A percentile compares a stretch with the other conserved stretches of the same genome.
Conservation (phyloP, 2,329 filamentous ascomycete species). For the Penicillium digitatum region DNA sequence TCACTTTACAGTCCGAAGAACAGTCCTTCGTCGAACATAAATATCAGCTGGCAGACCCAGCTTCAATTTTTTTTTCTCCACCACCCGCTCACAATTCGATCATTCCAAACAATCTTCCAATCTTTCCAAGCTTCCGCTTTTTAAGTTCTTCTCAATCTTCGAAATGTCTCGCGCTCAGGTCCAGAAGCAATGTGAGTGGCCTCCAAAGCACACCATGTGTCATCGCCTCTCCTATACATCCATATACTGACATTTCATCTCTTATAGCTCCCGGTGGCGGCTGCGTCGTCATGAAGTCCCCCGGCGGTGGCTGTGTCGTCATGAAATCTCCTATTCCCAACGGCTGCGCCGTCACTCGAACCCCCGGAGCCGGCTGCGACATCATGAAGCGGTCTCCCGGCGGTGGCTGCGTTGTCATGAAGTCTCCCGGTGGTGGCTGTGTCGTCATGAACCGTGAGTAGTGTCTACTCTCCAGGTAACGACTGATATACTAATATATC, state of each 20-base stretch:
- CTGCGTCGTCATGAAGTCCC: conserved; percentile 28
- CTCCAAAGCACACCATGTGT: neutral
- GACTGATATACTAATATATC: neutral
- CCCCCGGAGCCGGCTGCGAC: neutral
- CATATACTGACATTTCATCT: conserved; percentile 6
- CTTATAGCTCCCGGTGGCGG: conserved; percentile 28
- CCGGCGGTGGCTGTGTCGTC: conserved; percentile 4
- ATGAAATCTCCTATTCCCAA: neutral
- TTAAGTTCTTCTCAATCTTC: conserved; percentile 18
- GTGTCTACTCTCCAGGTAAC: neutral
- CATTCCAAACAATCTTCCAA: conserved; percentile 8
- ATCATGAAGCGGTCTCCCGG: conserved; percentile 4
- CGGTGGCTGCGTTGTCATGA: conserved; percentile 3
- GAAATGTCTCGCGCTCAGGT: conserved; percentile 27
- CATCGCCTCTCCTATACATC: neutral
- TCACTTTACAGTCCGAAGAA: neutral
- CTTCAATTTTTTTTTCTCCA: conserved; percentile 3
- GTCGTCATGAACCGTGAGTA: conserved; percentile 5
- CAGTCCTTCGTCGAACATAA: neutral
- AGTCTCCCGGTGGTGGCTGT: conserved; percentile 17
- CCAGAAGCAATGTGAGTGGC: conserved; percentile 23
- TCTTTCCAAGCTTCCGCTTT: conserved; percentile 15
- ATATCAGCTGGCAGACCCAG: neutral
- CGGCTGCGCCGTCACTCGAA: neutral
- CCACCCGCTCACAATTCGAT: conserved; percentile 12